Conservation (phyloP, 495 filamentous ascomycete genomes). For the Cryomyces minteri region DNA sequence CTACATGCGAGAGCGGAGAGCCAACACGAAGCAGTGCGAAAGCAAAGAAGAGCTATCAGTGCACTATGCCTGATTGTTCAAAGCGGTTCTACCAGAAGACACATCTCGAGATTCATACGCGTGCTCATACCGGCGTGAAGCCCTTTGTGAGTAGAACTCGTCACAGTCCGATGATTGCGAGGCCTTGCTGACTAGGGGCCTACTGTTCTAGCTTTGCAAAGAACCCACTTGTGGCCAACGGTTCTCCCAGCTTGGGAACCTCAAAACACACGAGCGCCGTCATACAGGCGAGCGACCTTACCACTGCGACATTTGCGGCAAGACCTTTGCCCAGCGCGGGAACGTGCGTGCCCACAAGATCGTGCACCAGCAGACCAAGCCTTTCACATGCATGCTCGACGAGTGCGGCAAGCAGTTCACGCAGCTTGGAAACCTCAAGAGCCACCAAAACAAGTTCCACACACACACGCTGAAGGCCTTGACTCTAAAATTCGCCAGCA, state of each 20-base stretch:
- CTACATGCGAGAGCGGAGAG: too few relatives aligned
- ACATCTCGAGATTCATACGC: conserved; percentile 77
- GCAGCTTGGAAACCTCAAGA: conserved; percentile 79
- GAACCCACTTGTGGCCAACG: conserved; percentile 57
- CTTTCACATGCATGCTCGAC: conserved; percentile 65
- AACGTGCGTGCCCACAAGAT: conserved; percentile 78
- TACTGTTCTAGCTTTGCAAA: conserved; percentile 40
- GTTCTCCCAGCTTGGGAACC: conserved; percentile 78
- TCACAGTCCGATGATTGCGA: neutral
- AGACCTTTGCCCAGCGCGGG: conserved; percentile 67
- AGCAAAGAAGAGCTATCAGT: conserved; percentile 51
- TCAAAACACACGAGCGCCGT: conserved; percentile 75
- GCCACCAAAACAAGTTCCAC: conserved; percentile 91
- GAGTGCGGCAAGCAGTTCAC: conserved; percentile 74
- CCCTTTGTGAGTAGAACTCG: conserved; percentile 52
- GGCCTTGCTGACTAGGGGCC: conserved; percentile 1
- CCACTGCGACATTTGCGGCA: conserved; percentile 62
- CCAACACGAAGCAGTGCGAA: conserved; percentile 13
- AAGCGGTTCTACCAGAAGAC: conserved; percentile 87
- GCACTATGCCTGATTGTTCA: conserved; percentile 53
- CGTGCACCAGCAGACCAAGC: conserved; percentile 60
- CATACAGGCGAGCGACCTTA: conserved; percentile 85
- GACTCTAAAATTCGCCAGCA: conserved; percentile 51
- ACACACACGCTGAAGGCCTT: conserved; percentile 48
- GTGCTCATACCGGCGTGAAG: conserved; percentile 79